These are phyloP conservation scores for Neolentinus lepideus DNA, from an alignment of 1,284 basidiomycete species.

Conservation along the genomic window DNA sequence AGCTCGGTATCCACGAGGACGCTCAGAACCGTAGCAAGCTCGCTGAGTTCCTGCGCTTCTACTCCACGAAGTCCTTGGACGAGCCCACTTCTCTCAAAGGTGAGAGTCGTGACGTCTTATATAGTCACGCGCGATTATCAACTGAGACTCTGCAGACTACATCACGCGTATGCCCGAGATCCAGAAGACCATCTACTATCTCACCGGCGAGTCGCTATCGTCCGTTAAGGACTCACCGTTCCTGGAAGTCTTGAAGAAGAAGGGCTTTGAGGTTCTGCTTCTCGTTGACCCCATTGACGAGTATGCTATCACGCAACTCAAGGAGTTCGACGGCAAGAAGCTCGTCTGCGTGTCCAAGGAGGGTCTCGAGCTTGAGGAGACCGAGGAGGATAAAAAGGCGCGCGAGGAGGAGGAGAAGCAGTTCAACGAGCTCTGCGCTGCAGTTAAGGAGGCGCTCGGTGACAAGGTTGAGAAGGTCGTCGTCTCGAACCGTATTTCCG, in stretches of 20 bases:
- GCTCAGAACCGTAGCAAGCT: conserved; percentile 99
- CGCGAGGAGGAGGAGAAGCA: conserved; percentile 86
- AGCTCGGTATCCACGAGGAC: conserved; percentile 99
- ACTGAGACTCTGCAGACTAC: conserved; percentile 63
- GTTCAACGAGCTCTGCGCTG: conserved; percentile 87
- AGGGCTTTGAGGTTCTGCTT: conserved; percentile 97
- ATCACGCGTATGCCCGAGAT: conserved; percentile 99
- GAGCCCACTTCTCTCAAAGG: conserved; percentile 95
- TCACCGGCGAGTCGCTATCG: conserved; percentile 95
- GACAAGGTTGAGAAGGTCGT: conserved; percentile 99
- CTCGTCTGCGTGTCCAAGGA: conserved; percentile 98
- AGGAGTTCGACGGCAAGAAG: conserved; percentile 99
- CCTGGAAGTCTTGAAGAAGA: conserved; percentile 99
- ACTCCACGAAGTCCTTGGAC: conserved; percentile 92
- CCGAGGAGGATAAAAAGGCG: conserved; percentile 91
- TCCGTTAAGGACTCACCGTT: conserved; percentile 94
- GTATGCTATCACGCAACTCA: conserved; percentile 96
- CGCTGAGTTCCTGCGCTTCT: conserved; percentile 98
- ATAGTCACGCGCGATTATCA: background rate
- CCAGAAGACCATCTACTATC: conserved; percentile 99
- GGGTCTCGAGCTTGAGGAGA: conserved; percentile 99
- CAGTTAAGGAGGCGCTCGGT: conserved; percentile 97
- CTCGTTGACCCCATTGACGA: conserved; percentile 99
- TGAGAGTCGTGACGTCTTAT: conserved; percentile 24
- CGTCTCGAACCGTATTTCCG: conserved; percentile 95